These are phyloP conservation scores for Cajanus cajan DNA, from an alignment of 306 rosid genomes.

Conservation along the genomic window DNA sequence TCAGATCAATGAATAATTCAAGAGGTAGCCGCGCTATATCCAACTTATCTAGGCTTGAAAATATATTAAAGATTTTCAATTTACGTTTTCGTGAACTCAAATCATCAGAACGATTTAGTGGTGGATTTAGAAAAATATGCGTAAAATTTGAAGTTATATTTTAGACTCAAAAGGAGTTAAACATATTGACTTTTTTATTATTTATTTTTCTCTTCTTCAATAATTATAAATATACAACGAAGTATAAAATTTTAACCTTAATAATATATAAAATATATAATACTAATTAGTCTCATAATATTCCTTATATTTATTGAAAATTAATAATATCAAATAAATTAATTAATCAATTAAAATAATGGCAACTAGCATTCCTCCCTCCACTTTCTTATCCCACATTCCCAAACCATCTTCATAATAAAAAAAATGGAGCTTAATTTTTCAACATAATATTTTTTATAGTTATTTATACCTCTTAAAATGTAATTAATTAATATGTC, in stretches of 20 bases:
- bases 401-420: neutral
- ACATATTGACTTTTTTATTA: neutral
- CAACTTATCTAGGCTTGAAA: neutral
- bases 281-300: no score
- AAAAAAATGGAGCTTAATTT: neutral
- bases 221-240: neutral
- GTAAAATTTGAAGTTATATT: neutral
- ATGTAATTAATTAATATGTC: neutral
- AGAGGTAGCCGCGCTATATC: neutral
- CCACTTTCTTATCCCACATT: neutral
- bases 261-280: no score
- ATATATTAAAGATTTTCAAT: neutral
- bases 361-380: neutral
- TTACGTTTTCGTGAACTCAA: neutral
- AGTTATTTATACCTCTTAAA: neutral
- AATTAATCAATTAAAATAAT: no score
- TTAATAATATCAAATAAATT: no score
- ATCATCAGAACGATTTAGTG: no score
- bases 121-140: no score
- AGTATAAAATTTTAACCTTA: no score
- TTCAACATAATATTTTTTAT: neutral
- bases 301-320: no score
- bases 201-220: neutral
- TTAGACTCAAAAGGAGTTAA: neutral
- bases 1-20: neutral